A percentile compares a stretch with the other conserved stretches of the same genome.
phyloP scores from a whole-genome alignment of 2,329 filamentous ascomycete species.

The Monosporascus sp. region DNA sequence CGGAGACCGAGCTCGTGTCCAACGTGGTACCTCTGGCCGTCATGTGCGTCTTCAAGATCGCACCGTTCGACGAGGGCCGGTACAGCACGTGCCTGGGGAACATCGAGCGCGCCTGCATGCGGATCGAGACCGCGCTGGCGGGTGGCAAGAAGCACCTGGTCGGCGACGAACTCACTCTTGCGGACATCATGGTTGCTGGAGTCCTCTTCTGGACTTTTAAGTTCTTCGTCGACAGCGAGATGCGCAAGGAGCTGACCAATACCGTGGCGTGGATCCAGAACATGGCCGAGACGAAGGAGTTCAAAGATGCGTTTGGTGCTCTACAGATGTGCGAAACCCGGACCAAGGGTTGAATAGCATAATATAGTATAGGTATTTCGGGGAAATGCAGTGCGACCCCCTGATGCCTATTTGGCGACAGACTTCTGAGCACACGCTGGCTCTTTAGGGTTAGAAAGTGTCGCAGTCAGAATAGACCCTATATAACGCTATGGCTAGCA shows the following conservation, averaged over 20 bases:
- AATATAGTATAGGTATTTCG: no score
- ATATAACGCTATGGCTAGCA: no score
- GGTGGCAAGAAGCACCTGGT: constrained; percentile 33
- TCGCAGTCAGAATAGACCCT: no score
- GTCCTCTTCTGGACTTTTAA: constrained; percentile 17
- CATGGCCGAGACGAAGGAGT: constrained; percentile 26
- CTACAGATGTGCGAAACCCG: constrained; percentile 27
- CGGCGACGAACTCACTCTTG: constrained; percentile 32
- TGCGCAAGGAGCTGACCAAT: constrained; percentile 28
- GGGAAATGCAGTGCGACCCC: no score
- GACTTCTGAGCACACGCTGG: no score
- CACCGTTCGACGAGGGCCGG: constrained; percentile 19
- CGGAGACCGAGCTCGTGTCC: constrained; percentile 30
- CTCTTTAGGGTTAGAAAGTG: no score
- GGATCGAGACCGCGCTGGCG: constrained; percentile 26
- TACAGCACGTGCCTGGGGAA: constrained; percentile 13
- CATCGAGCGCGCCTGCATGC: constrained; percentile 24
- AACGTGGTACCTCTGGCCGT: constrained; percentile 16
- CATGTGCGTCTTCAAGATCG: constrained; percentile 25
- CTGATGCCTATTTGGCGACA: no score
- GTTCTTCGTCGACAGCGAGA: constrained; percentile 29
- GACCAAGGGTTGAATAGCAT: constrained; percentile 1
- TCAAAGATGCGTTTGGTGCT: constrained; percentile 29
- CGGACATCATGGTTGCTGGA: constrained; percentile 31
- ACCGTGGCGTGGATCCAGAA: constrained; percentile 27